phyloP scores from a whole-genome alignment of 2,329 filamentous ascomycete genomes.

The Stachybotrys chartarum region DNA sequence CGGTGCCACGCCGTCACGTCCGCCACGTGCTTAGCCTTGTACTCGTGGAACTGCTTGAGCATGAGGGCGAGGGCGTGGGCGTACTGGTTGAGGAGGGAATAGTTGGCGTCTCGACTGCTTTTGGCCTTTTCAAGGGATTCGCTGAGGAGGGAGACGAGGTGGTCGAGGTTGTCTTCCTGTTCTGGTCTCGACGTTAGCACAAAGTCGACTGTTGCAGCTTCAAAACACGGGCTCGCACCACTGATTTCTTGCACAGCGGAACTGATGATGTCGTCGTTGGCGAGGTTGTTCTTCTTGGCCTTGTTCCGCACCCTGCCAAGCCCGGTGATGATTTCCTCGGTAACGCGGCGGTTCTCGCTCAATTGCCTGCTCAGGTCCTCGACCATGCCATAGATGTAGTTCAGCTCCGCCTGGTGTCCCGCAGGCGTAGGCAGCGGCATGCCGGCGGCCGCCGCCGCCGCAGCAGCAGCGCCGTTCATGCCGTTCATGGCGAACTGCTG shows the following conservation, averaged over 20 bases:
- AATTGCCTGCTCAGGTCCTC: slow-evolving; percentile 59
- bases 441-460: slow-evolving; percentile 22
- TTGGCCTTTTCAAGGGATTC: slow-evolving; percentile 57
- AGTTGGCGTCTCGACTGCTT: slow-evolving; percentile 53
- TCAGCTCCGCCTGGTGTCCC: slow-evolving; percentile 60
- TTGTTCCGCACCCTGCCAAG: slow-evolving; percentile 54
- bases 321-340: slow-evolving; percentile 58
- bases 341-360: slow-evolving; percentile 52
- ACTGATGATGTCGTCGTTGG: slow-evolving; percentile 52
- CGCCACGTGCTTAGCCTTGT: slow-evolving; percentile 55
- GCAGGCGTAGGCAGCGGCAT: slow-evolving; percentile 54
- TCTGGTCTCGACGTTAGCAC: slow-evolving; percentile 24
- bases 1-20: slow-evolving; percentile 60
- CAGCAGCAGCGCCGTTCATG: slow-evolving; percentile 29
- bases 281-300: slow-evolving; percentile 43
- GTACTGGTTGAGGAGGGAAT: slow-evolving; percentile 49
- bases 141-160: slow-evolving; percentile 52
- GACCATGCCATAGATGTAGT: slow-evolving; percentile 62
- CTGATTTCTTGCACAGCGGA: slow-evolving; percentile 50
- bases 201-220: no score
- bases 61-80: slow-evolving; percentile 49
- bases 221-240: slow-evolving; percentile 28
- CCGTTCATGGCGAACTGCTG: slow-evolving; percentile 33
- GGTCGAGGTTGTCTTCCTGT: slow-evolving; percentile 53
- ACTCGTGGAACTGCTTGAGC: slow-evolving; percentile 58